A percentile compares a stretch with the other conserved stretches of the same genome.
These are phyloP conservation scores for Mortierella sp. DNA, from an alignment of 371 early-diverging fungal species.

Conservation along the genomic window DNA sequence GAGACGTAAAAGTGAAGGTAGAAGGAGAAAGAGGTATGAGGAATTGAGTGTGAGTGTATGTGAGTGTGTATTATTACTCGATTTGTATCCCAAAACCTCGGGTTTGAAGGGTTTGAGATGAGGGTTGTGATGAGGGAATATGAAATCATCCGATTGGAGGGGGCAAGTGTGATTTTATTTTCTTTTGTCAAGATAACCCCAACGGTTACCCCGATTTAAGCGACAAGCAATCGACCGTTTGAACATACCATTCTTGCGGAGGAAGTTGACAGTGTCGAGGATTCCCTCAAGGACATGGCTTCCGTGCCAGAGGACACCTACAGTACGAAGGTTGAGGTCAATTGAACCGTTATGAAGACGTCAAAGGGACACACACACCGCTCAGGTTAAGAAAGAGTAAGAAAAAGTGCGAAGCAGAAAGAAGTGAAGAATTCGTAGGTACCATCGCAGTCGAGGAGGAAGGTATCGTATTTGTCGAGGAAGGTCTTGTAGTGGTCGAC, in stretches of 20 bases:
- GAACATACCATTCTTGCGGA: constrained; percentile 78
- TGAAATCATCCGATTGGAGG: constrained; percentile 12
- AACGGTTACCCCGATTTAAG: background rate
- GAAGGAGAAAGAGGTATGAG: background rate
- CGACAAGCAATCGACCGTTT: background rate
- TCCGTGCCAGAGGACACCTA: constrained; percentile 96
- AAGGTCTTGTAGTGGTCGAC: constrained; percentile 61
- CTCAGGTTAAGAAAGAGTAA: background rate
- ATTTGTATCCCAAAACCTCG: constrained; percentile 1
- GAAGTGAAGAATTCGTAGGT: constrained; percentile 6
- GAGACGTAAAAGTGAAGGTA: background rate
- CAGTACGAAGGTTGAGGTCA: background rate
- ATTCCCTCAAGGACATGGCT: constrained; percentile 76
- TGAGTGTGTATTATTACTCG: background rate
- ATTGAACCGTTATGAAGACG: too few relatives aligned
- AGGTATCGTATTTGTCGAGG: constrained; percentile 87
- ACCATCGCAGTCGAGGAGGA: constrained; percentile 98
- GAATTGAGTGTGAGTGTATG: background rate
- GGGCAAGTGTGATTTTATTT: background rate
- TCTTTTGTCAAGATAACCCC: constrained; percentile 1
- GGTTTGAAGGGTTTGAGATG: background rate
- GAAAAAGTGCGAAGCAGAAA: background rate
- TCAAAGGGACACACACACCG: too few relatives aligned
- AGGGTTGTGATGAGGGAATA: too few relatives aligned
- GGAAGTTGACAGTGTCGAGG: constrained; percentile 74